Base-by-base conservation (phyloP, 257 asterid genomes). In the Penstemon eatonii region DNA sequence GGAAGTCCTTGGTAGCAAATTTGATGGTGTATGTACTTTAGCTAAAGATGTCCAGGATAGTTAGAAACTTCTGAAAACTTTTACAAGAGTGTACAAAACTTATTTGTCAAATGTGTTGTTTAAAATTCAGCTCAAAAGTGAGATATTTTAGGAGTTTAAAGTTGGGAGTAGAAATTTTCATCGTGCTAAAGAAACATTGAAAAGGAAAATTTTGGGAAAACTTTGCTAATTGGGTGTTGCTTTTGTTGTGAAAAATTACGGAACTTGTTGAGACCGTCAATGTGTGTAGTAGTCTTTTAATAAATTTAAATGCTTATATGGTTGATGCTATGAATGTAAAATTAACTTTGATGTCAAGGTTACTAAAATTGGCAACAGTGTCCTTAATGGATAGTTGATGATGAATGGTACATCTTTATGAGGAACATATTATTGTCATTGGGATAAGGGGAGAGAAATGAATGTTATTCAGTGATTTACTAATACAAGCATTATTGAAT, bases 1-100 rank as follows among this genome's bases (percentile, higher is more conserved):
- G 49, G 75, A 42, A 40, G 69, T 62, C 63, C 58, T 54, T 56
- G n/a, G 49, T 15, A 47, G 64, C 67, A 15, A 15, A 13, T 70
- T 38, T 70, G 47, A 36, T 41, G 67, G 41, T 33, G 41, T 33
- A 33, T 67, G 19, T 58, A 18, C 7, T 15, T 7, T 36, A 3
- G 7, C 9, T 46, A 41, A 54, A 8, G 40, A 37, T 57, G 38
- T 50, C 59, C 18, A 53, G 9, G 43, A 63, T 49, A 56, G 45
- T 46, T 58, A 39, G n/a, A 10, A 51, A 25, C 33, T 6, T 38
- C 67, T 45, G 57, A 62, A 42, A 41, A n/a, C 49, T 58, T 65
- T 33, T n/a, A 59, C 67, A 41, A 62, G 71, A 62, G 71, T 60
- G 50, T 43, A 6, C 37, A 25, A 49, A 63, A 18, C 55, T 45